Evolutionary conservation across 2,329 filamentous ascomycete genomes (phyloP).

Genomic region (Teratosphaeria nubilosa): DNA sequence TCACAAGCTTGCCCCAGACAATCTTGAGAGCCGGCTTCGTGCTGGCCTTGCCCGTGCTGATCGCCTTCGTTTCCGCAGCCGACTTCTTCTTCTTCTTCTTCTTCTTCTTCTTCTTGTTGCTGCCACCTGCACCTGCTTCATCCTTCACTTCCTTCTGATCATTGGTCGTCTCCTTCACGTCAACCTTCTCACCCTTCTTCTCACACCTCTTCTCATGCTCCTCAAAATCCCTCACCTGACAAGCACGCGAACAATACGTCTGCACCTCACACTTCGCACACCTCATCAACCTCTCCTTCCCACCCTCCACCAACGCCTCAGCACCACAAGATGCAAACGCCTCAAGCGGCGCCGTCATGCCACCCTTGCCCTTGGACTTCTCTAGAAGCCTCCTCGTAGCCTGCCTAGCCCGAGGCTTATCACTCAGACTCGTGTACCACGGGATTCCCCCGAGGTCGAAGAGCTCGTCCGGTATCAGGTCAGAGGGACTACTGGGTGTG

Average conservation of each 20-base stretch:
- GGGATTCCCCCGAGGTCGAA: constrained; percentile 1
- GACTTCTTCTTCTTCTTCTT: neutral
- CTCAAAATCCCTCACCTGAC: constrained; percentile 17
- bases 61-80: neutral
- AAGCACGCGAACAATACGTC: constrained; percentile 17
- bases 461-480: neutral
- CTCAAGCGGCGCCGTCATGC: neutral
- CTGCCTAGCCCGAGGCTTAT: neutral
- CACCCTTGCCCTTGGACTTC: neutral
- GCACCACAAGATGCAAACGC: constrained; percentile 1
- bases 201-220: constrained; percentile 11
- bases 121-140: neutral
- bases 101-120: neutral
- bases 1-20: neutral
- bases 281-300: neutral
- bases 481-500: neutral
- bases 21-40: neutral
- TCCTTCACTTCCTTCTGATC: neutral
- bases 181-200: neutral
- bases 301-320: neutral
- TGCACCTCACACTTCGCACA: constrained; percentile 12
- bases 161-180: neutral
- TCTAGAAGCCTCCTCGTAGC: neutral
- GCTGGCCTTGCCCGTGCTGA: neutral
- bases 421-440: neutral